Conservation (phyloP, 2,329 filamentous ascomycete species). For the Diplodia scrobiculata region DNA sequence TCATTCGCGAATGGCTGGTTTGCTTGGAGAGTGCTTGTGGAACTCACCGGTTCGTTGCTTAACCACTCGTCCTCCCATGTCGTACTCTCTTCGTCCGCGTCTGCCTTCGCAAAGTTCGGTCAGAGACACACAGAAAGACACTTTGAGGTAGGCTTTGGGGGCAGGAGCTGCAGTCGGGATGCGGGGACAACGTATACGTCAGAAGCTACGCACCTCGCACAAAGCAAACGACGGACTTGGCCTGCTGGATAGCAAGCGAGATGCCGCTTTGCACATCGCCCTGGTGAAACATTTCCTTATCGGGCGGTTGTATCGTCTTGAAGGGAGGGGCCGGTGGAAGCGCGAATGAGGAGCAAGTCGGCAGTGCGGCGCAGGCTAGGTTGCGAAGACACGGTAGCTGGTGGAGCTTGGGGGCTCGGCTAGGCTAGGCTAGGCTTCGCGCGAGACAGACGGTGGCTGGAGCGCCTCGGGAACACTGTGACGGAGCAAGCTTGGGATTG, state of each 20-base stretch:
- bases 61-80: conserved; percentile 74
- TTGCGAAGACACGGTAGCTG: conserved; percentile 22
- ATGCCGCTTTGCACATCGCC: conserved; percentile 83
- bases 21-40: not conserved
- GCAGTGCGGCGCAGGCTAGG: conserved; percentile 22
- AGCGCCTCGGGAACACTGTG: conserved; percentile 11
- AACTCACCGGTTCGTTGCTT: conserved; percentile 43
- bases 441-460: conserved; percentile 15
- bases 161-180: not conserved
- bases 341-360: not conserved
- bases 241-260: conserved; percentile 68
- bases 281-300: conserved; percentile 70
- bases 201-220: conserved; percentile 63
- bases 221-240: conserved; percentile 82
- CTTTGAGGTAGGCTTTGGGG: not conserved
- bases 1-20: not conserved
- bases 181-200: not conserved
- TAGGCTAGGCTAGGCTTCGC: conserved; percentile 3
- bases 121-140: not conserved
- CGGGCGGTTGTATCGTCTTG: conserved; percentile 29
- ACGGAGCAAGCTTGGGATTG: conserved; percentile 14
- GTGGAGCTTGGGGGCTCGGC: conserved; percentile 26
- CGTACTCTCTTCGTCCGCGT: conserved; percentile 68
- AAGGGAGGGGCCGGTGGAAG: conserved; percentile 17
- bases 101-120: conserved; percentile 47